phyloP scores from a whole-genome alignment of 305 asterid species.

The Solanum hybrid region DNA sequence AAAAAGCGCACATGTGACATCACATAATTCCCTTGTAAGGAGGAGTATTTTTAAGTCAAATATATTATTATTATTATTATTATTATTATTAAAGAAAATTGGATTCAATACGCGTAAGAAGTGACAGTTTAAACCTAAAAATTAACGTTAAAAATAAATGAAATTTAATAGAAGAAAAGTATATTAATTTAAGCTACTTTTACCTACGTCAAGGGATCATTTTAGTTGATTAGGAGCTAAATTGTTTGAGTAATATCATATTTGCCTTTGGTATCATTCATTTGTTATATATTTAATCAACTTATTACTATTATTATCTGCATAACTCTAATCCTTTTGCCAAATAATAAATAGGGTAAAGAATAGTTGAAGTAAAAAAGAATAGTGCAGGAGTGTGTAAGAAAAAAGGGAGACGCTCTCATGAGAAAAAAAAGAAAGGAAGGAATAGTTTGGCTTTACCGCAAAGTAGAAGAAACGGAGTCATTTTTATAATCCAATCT shows the following conservation, averaged over 20 bases:
- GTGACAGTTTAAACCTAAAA: background rate
- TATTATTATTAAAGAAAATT: background rate
- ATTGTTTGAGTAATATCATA: too few species aligned
- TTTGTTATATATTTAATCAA: too few species aligned
- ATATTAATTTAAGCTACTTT: background rate
- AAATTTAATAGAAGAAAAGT: background rate
- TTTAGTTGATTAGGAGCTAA: too few species aligned
- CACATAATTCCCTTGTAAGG: background rate
- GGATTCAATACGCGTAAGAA: background rate
- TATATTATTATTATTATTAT: too few species aligned
- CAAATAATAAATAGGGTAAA: background rate
- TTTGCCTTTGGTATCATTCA: background rate
- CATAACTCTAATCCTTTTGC: background rate
- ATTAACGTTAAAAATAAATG: background rate
- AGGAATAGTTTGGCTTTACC: constrained; percentile 4
- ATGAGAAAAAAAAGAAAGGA: background rate
- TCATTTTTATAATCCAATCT: background rate
- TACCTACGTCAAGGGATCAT: too few species aligned
- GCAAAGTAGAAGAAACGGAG: background rate
- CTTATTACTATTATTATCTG: too few species aligned
- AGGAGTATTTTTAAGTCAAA: background rate
- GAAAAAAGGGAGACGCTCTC: background rate
- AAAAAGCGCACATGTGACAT: background rate
- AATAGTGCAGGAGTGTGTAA: background rate
- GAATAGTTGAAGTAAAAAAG: background rate